These are phyloP conservation scores for Metschnikowia picachoensis DNA, from an alignment of 805 yeast genomes.

Conservation along the genomic window DNA sequence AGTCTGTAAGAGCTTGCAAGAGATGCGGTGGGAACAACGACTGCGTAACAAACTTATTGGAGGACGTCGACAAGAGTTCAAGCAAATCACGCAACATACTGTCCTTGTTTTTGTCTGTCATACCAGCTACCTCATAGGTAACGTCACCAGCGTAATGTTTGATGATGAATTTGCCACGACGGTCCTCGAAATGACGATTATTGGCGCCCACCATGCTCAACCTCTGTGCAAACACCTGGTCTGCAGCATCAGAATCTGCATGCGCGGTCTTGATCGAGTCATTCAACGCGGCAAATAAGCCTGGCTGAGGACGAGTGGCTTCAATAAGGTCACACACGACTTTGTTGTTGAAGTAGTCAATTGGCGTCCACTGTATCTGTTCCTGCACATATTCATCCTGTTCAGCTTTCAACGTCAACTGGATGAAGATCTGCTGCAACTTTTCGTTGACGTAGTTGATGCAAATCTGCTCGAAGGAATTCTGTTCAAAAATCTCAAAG, in stretches of 20 bases:
- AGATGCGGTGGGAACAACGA: conserved; percentile 39
- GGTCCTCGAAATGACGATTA: conserved; percentile 84
- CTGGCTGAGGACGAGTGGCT: conserved; percentile 84
- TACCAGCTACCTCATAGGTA: conserved; percentile 78
- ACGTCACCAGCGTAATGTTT: conserved; percentile 99
- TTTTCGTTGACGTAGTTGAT: conserved; percentile 95
- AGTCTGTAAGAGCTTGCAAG: conserved; percentile 40
- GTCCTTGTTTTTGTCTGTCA: conserved; percentile 97
- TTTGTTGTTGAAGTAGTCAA: conserved; percentile 91
- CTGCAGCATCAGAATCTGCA: conserved; percentile 95
- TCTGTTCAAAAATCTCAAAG: conserved; percentile 91
- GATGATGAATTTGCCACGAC: conserved; percentile 81
- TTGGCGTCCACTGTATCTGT: conserved; percentile 96
- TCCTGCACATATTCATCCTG: conserved; percentile 97
- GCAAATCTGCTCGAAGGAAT: conserved; percentile 92
- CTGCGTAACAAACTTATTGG: conserved; percentile 64
- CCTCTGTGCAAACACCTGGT: conserved; percentile 91
- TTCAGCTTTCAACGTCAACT: conserved; percentile 91
- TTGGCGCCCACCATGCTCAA: conserved; percentile 71
- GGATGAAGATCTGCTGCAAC: conserved; percentile 93
- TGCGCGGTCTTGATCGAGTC: conserved; percentile 98
- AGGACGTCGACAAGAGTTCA: conserved; percentile 70
- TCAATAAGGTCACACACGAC: conserved; percentile 96
- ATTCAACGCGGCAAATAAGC: conserved; percentile 91
- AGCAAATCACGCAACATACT: conserved; percentile 84